Percentiles rank a stretch among this genome's conserved stretches.
phyloP scores from a whole-genome alignment of 176 grass and related monocot genomes.

The Guadua angustifolia region DNA sequence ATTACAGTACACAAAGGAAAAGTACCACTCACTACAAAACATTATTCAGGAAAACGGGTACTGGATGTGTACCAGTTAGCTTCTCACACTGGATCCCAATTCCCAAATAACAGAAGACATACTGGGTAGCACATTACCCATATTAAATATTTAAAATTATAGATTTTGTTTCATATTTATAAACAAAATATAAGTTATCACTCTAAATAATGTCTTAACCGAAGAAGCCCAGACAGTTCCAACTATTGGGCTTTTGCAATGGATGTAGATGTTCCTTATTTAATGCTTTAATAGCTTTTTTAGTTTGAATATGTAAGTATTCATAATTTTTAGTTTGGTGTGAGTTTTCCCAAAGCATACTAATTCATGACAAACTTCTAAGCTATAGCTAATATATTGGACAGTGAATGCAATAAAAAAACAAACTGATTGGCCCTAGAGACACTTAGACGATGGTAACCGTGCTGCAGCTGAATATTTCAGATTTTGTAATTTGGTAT shows the following conservation, averaged over 20 bases:
- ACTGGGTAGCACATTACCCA: constrained; percentile 8
- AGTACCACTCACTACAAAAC: not conserved
- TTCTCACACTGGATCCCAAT: constrained; percentile 18
- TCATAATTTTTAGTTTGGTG: not conserved
- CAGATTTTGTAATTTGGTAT: constrained; percentile 9
- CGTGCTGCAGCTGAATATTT: not conserved
- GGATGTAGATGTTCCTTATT: not conserved
- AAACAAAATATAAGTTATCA: not conserved
- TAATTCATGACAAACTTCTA: not conserved
- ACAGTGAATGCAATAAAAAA: not conserved
- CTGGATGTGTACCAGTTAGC: not conserved
- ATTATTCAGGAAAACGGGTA: not conserved
- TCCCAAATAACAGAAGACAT: constrained; percentile 7
- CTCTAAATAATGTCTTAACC: not conserved
- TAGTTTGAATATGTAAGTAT: constrained; percentile 1
- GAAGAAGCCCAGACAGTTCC: constrained; percentile 19
- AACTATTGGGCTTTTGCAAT: not conserved
- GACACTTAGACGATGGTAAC: not conserved
- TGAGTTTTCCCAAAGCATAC: not conserved
- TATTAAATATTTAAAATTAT: constrained; percentile 7
- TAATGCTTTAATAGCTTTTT: constrained; percentile 19
- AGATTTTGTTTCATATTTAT: not conserved
- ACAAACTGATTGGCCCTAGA: not conserved
- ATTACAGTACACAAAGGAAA: constrained; percentile 31
- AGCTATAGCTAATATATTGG: not conserved